Percentiles rank a stretch among this genome's conserved stretches.
Evolutionary conservation across 2,329 filamentous ascomycete genomes (phyloP).

Genomic region (Pseudocercospora cruenta): DNA sequence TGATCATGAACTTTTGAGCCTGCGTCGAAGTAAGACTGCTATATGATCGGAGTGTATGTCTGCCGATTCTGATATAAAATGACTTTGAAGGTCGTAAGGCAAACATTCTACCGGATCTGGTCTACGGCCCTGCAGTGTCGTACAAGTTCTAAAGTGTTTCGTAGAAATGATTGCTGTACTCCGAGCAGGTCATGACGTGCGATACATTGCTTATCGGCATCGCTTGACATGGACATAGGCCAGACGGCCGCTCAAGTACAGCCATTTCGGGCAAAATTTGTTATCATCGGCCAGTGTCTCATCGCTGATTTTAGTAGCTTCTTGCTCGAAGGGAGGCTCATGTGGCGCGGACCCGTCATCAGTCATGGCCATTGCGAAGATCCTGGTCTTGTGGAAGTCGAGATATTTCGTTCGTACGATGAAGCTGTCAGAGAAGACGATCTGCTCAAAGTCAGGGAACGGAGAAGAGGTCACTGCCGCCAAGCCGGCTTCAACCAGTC

Average conservation of each 20-base stretch:
- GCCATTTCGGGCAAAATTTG: not conserved
- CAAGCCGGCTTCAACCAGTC: not conserved
- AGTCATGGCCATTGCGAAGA: not conserved
- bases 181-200: not conserved
- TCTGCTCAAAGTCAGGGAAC: not conserved
- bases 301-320: not conserved
- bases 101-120: not conserved
- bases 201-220: not conserved
- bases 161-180: not conserved
- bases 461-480: not conserved
- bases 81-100: not conserved
- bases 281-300: not conserved
- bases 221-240: not conserved
- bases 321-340: not conserved
- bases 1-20: conserved; percentile 18
- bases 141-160: not conserved
- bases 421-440: too few species aligned
- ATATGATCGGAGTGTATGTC: not conserved
- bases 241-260: not conserved
- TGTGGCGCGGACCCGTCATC: not conserved
- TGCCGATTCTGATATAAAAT: not conserved
- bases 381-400: not conserved
- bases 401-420: too few species aligned
- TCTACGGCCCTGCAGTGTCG: not conserved
- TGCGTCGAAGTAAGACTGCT: conserved; percentile 6